Evolutionary conservation across 192 early-diverging fungal species (phyloP).

Genomic region (Gigaspora rosea): DNA sequence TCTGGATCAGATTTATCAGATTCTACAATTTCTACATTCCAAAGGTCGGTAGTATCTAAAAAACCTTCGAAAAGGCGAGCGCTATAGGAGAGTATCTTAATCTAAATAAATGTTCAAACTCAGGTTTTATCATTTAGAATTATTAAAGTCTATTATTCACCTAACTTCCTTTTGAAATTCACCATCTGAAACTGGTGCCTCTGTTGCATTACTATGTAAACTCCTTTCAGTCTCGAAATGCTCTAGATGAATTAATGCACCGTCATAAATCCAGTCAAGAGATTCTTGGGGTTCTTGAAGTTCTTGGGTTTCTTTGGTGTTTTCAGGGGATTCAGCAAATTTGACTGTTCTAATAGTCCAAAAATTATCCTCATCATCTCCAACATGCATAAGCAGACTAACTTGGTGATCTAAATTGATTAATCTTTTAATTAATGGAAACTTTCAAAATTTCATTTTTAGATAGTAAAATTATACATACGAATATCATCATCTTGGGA

Average conservation of each 20-base stretch:
- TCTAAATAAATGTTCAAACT: no score
- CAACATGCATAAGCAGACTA: slow-evolving; percentile 41
- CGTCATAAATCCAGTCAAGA: slow-evolving; percentile 61
- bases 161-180: slow-evolving; percentile 78
- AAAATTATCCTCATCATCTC: slow-evolving; percentile 83
- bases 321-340: no score
- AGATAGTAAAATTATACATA: slow-evolving; percentile 24
- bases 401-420: slow-evolving; percentile 44
- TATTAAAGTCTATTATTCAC: slow-evolving; percentile 35
- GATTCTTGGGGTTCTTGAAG: background rate
- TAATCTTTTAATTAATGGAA: background rate
- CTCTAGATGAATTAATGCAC: slow-evolving; percentile 75
- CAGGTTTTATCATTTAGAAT: no score
- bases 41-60: slow-evolving; percentile 88
- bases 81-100: slow-evolving; percentile 22
- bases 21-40: slow-evolving; percentile 79
- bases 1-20: slow-evolving; percentile 51
- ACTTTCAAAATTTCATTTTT: background rate
- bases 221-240: slow-evolving; percentile 62
- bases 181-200: slow-evolving; percentile 64
- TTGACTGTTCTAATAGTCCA: slow-evolving; percentile 52
- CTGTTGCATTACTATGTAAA: slow-evolving; percentile 72
- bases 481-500: slow-evolving; percentile 65
- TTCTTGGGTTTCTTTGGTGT: no score
- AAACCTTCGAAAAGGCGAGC: slow-evolving; percentile 72